A percentile compares a stretch with the other conserved stretches of the same genome.
These are phyloP conservation scores for Colletotrichum coccodes DNA, from an alignment of 2,329 filamentous ascomycete genomes.

Conservation along the genomic window DNA sequence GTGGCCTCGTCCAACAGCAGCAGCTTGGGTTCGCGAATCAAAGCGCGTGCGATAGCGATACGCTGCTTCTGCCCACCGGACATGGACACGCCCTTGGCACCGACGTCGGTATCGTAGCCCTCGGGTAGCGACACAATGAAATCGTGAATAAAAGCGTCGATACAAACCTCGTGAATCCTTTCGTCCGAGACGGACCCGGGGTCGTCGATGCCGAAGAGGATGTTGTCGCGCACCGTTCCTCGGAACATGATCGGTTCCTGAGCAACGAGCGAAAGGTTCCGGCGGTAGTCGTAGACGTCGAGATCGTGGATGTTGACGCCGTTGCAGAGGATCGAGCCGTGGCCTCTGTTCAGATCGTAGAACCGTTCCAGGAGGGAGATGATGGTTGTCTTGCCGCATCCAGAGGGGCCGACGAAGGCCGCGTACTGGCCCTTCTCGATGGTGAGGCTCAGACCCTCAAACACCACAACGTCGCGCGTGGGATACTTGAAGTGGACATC, in stretches of 20 bases:
- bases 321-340: constrained; percentile 51
- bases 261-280: constrained; percentile 56
- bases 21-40: constrained; percentile 60
- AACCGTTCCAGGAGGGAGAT: constrained; percentile 65
- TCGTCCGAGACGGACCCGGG: constrained; percentile 45
- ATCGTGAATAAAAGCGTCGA: constrained; percentile 64
- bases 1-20: constrained; percentile 69
- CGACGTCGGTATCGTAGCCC: constrained; percentile 57
- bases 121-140: constrained; percentile 62
- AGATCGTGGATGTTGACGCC: constrained; percentile 46
- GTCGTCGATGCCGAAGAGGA: constrained; percentile 52
- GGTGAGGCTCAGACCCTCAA: constrained; percentile 36
- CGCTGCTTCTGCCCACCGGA: constrained; percentile 67
- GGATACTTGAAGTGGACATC: constrained; percentile 38
- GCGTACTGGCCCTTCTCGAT: constrained; percentile 53
- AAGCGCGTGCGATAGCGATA: constrained; percentile 63
- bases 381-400: constrained; percentile 62
- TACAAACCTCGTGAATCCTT: constrained; percentile 41
- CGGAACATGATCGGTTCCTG: constrained; percentile 63
- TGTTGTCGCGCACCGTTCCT: constrained; percentile 59
- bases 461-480: constrained; percentile 36
- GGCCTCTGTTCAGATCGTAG: constrained; percentile 59
- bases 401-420: constrained; percentile 56
- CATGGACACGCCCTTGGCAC: constrained; percentile 67
- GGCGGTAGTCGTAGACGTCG: constrained; percentile 52